A percentile compares a stretch with the other conserved stretches of the same genome.
Evolutionary conservation across 139 green algal genomes (phyloP).

Genomic region (Asterochloris sp.): DNA sequence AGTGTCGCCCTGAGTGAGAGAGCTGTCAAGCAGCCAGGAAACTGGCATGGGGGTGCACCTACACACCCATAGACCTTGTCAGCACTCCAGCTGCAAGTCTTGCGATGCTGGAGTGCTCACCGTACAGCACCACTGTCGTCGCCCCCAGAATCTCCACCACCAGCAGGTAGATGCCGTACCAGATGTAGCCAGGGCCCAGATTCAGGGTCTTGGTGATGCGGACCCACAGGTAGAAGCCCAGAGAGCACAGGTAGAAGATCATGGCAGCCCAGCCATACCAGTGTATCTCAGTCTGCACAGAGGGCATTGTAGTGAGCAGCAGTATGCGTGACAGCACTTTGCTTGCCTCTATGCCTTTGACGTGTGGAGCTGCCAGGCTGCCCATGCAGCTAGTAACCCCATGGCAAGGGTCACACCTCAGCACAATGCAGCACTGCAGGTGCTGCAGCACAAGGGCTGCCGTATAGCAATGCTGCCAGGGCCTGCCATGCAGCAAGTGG

Average conservation of each 20-base stretch:
- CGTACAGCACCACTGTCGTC: constrained; percentile 19
- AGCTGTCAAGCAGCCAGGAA: too few species aligned
- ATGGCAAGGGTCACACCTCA: background rate
- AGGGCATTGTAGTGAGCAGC: background rate
- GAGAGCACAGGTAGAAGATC: constrained; percentile 34
- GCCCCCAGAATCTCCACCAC: constrained; percentile 23
- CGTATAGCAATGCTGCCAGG: background rate
- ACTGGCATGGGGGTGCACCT: too few species aligned
- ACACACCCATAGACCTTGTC: too few species aligned
- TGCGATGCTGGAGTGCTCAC: background rate
- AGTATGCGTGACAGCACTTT: background rate
- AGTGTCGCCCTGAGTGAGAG: too few species aligned
- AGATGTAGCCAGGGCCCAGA: constrained; percentile 26
- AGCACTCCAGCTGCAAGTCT: background rate
- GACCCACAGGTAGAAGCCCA: constrained; percentile 49
- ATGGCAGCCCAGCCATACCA: constrained; percentile 23
- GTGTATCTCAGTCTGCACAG: constrained; percentile 3
- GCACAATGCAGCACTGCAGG: background rate
- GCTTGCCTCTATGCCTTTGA: background rate
- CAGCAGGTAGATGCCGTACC: constrained; percentile 39
- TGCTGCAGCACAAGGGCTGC: background rate
- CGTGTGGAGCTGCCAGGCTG: background rate
- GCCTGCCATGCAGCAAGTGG: too few species aligned
- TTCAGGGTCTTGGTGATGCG: constrained; percentile 46
- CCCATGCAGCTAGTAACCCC: background rate